phyloP scores from a whole-genome alignment of 1,139 yeast species.

The Kodamaea derodonti region DNA sequence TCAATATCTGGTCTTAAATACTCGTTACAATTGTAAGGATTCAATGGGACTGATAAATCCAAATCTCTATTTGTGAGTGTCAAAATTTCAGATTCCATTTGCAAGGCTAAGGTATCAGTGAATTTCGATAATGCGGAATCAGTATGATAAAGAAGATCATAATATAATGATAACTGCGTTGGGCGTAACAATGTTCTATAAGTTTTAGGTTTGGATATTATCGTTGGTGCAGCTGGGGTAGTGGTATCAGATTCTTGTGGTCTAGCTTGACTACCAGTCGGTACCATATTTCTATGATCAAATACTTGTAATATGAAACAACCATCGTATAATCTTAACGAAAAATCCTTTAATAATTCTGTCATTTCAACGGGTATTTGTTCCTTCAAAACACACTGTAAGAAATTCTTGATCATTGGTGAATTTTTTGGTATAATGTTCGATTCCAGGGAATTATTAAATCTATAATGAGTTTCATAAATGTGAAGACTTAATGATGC shows the following conservation, averaged over 20 bases:
- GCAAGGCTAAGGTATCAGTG: slow-evolving; percentile 71
- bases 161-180: slow-evolving; percentile 75
- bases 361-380: slow-evolving; percentile 86
- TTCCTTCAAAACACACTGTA: slow-evolving; percentile 74
- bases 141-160: slow-evolving; percentile 80
- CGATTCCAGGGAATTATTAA: slow-evolving; percentile 65
- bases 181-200: slow-evolving; percentile 78
- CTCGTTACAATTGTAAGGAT: slow-evolving; percentile 54
- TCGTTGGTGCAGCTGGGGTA: background rate
- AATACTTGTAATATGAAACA: slow-evolving; percentile 78
- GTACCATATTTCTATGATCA: slow-evolving; percentile 57
- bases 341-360: slow-evolving; percentile 83
- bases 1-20: slow-evolving; percentile 44
- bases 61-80: slow-evolving; percentile 74
- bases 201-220: slow-evolving; percentile 51
- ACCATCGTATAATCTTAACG: slow-evolving; percentile 82
- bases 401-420: slow-evolving; percentile 74
- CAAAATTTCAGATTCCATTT: slow-evolving; percentile 81
- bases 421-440: slow-evolving; percentile 77
- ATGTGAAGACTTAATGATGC: slow-evolving; percentile 87
- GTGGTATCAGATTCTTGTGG: slow-evolving; percentile 1
- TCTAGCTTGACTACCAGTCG: slow-evolving; percentile 5
- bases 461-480: slow-evolving; percentile 83
- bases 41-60: slow-evolving; percentile 67
- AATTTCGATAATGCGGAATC: slow-evolving; percentile 72